phyloP scores from a whole-genome alignment of 495 filamentous ascomycete species.

The Podospora conica region DNA sequence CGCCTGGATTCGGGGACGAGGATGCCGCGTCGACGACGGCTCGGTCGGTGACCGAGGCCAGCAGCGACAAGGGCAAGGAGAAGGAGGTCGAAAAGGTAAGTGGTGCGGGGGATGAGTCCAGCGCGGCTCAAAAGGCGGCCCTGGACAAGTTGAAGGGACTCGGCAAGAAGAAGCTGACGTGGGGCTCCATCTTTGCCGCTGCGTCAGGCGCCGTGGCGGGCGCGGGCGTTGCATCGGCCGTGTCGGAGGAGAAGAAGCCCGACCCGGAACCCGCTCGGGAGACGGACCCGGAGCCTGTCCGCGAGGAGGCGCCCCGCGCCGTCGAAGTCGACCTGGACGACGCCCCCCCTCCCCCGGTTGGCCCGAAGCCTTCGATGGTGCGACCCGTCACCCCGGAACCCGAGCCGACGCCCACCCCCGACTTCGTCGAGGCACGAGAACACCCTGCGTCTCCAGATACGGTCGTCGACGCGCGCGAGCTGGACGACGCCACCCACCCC shows the following conservation, averaged over 20 bases:
- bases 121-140: background rate
- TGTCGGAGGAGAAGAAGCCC: conserved; percentile 15
- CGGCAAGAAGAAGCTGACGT: background rate
- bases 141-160: background rate
- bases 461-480: conserved; percentile 4
- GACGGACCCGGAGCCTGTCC: background rate
- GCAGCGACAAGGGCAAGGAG: background rate
- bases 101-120: background rate
- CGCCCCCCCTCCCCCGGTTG: conserved; percentile 21
- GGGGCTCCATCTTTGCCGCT: background rate
- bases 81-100: background rate
- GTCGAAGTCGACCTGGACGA: conserved; percentile 17
- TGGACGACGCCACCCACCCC: conserved; percentile 30
- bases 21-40: background rate
- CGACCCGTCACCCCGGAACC: background rate
- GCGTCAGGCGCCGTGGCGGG: conserved; percentile 7
- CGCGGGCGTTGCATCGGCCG: conserved; percentile 25
- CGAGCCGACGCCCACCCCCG: conserved; percentile 5
- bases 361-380: conserved; percentile 25
- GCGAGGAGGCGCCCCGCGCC: background rate
- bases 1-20: background rate
- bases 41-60: background rate
- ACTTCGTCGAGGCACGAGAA: background rate
- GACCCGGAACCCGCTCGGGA: conserved; percentile 8
- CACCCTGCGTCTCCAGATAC: background rate